Evolutionary conservation across 2,329 filamentous ascomycete species (phyloP).

Genomic region (Sordariomycetes sp.): DNA sequence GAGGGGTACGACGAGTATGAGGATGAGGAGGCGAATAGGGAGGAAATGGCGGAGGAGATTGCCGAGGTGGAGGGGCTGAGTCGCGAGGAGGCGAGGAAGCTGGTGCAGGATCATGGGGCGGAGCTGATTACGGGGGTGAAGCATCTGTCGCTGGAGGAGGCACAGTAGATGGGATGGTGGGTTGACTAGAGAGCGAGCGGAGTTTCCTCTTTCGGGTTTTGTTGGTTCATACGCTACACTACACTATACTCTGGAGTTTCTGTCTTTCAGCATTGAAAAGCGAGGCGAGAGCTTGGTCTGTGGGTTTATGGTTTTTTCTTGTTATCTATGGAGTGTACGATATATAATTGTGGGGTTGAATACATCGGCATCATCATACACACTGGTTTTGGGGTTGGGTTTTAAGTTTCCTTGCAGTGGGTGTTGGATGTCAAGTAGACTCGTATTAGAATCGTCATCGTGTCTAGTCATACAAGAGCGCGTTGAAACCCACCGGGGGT

Average conservation of each 20-base stretch:
- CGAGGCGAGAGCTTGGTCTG: not conserved
- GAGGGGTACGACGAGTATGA: conserved; percentile 22
- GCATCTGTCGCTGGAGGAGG: conserved; percentile 7
- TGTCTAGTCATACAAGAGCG: not conserved
- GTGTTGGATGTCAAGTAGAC: not conserved
- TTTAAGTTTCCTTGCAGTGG: not conserved
- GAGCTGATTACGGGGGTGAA: conserved; percentile 9
- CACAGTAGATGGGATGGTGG: not conserved
- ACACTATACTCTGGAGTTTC: not conserved
- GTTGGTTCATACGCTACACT: not conserved
- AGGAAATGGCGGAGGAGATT: conserved; percentile 8
- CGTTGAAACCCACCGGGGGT: not conserved
- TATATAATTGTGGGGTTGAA: not conserved
- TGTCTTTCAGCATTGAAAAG: conserved; percentile 3
- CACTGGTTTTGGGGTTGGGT: not conserved
- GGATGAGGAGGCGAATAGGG: conserved; percentile 27
- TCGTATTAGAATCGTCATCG: not conserved
- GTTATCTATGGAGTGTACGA: not conserved
- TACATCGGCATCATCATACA: not conserved
- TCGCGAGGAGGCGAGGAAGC: conserved; percentile 1
- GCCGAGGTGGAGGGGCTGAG: conserved; percentile 5
- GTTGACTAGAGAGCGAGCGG: not conserved
- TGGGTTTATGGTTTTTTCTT: not conserved
- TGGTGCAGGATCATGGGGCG: conserved; percentile 6
- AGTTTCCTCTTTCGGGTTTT: not conserved